Evolutionary conservation across 208 protist genomes (phyloP).

Genomic region (Lotmaria passim): DNA sequence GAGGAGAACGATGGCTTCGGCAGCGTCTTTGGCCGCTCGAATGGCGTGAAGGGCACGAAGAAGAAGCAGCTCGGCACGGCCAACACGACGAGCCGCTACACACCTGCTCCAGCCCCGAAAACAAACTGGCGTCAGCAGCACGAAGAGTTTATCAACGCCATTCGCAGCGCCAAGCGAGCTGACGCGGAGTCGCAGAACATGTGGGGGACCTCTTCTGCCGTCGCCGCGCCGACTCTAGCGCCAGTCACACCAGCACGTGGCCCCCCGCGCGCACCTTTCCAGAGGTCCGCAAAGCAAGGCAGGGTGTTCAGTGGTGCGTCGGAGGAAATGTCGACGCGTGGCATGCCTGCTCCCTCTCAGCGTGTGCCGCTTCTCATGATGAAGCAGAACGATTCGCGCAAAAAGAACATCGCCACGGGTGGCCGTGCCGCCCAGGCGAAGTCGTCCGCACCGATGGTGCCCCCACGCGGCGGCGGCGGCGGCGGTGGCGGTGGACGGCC

Average conservation of each 20-base stretch:
- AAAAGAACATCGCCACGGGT: conserved; percentile 58
- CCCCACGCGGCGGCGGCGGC: not conserved
- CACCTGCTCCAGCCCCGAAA: conserved; percentile 38
- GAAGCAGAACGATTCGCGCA: conserved; percentile 55
- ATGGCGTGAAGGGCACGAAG: conserved; percentile 13
- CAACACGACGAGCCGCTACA: conserved; percentile 33
- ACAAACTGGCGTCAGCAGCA: conserved; percentile 90
- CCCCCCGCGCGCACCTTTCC: conserved; percentile 5
- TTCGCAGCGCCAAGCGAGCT: conserved; percentile 57
- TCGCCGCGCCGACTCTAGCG: not conserved
- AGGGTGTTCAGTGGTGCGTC: not conserved
- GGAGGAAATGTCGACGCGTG: not conserved
- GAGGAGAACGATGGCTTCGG: conserved; percentile 33
- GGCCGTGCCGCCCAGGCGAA: conserved; percentile 37
- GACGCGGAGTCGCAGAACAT: conserved; percentile 44
- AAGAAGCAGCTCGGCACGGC: conserved; percentile 17
- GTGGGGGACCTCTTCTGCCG: conserved; percentile 45
- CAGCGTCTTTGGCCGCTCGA: conserved; percentile 31
- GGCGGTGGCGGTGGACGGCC: not conserved
- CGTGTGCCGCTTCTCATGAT: conserved; percentile 64
- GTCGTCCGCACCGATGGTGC: conserved; percentile 5
- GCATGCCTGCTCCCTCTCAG: conserved; percentile 20
- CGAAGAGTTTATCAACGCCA: conserved; percentile 86
- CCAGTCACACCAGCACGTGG: conserved; percentile 12
- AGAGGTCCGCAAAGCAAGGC: not conserved